Base-by-base conservation (phyloP, 2,329 filamentous ascomycete species). In the Neophaeococcomyces mojaviensis region DNA sequence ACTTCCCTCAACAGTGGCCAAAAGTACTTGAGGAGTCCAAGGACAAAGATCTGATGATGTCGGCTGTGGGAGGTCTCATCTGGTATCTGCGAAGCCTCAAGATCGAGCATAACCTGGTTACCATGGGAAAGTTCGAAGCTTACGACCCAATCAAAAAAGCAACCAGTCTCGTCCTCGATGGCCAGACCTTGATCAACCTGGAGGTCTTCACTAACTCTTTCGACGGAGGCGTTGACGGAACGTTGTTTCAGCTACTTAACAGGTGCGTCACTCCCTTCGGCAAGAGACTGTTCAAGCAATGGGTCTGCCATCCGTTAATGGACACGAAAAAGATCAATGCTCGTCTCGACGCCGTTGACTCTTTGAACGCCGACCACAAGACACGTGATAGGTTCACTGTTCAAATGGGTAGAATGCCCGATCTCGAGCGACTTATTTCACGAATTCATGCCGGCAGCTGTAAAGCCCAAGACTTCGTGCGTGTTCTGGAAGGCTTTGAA, bases 131-230 rank as follows among this genome's bases (percentile, higher is more conserved):
- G 61, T 96, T 98, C 61, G 78, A 81, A 43, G 84, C 81, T 75
- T 98, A 98, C 64, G 88, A 85, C 61, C 92, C 92, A 0, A 97
- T 98, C 42, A 84, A 84, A 59, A 94, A 96, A 61, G 76, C 81
- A 1, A 88, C 88, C 10, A 97, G 87, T 24, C 71, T 98, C 36
- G 84, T 98, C 8, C 76, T 98, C 1, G 92, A 98, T 58, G 92
- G 92, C 1, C 92, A 98, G 62, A 97, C 89, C 18, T 73, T 98
- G 56, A 94, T 94, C 71, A 98, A 98, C 59, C 80, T 98, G n/a
- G 92, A 98, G 62, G 79, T 98, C 4, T 98, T 98, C 57, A 78
- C 88, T 56, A 98, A 98, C 65, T 89, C 84, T 0, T 88, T 85
- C 54, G 90, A 96, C 60, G 90, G 89, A 6, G 81, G 87, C 12